Evolutionary conservation across 2,329 filamentous ascomycete species (phyloP), one percentile per base, ranked within the genome.

Genomic region (Cladosporium sp.): DNA sequence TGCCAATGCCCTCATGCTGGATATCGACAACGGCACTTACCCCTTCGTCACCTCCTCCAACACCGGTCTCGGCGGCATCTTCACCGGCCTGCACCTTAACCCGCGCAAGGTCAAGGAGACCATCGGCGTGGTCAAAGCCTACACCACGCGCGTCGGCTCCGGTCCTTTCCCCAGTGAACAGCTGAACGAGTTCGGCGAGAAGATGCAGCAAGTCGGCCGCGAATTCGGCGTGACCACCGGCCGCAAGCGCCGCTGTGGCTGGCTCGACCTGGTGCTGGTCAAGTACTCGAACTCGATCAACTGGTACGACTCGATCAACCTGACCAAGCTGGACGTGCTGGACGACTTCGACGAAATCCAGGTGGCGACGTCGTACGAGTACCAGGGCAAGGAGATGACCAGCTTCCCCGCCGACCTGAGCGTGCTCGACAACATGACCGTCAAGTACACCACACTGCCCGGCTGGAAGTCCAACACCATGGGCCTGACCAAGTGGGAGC

Each of bases 341-440:
- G 86, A 90, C 65, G 80, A 80, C 27, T 89, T 95, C 65, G 75
- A 80, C 8, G 84, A 82, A 62, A 79, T 95, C 70, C 87, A 90
- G 68, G 76, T 88, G 44, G 86, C 86, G 15, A 80, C 86, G 12
- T 83, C 80, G 2, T 95, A 95, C 72, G 73, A 73, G 11, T 58
- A 80, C 62, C 76, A 79, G 44, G 80, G 79, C 38, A 64, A 78
- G 61, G 70, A 72, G 50, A 68, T 86, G 9, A 73, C 79, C 15
- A 80, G 77, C 11, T 89, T 86, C 76, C 86, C 82, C 4, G 82
- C 84, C 7, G 80, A 86, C 61, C 74, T 82, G 13, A 70, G 74
- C 37, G 66, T 77, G 30, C 73, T 89, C 13, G 77, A 78, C 22
- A 72, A 74, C 47, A 76, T 81, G 49, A 78, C 85, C 61, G 81